Conservation (phyloP, 441 rosid genomes). For the Raphanus hybrid region DNA sequence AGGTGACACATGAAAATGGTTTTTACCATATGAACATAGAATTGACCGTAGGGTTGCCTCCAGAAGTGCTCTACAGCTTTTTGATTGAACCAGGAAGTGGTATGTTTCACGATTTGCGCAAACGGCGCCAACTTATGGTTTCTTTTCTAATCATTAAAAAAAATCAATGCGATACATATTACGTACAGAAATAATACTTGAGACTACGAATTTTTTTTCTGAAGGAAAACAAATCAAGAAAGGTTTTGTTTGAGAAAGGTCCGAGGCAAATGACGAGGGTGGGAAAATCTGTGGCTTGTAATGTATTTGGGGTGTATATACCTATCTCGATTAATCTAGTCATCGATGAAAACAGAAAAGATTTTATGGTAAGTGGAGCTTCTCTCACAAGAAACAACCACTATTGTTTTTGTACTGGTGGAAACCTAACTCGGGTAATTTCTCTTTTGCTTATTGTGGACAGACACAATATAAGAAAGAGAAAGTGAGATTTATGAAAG, state of each 20-base stretch:
- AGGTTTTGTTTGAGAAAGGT: neutral
- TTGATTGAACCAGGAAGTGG: conserved; percentile 56
- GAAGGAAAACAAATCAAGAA: conserved; percentile 5
- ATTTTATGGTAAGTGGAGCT: conserved; percentile 46
- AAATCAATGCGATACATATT: neutral
- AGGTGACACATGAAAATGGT: conserved; percentile 4
- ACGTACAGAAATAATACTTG: neutral
- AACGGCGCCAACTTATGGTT: neutral
- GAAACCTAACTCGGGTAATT: neutral
- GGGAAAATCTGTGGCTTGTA: conserved; percentile 3
- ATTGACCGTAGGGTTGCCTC: conserved; percentile 63
- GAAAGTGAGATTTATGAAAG: conserved; percentile 69
- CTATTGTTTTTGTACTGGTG: neutral
- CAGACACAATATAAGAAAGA: conserved; percentile 63
- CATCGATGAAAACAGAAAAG: neutral
- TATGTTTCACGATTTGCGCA: neutral
- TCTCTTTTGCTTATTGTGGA: neutral
- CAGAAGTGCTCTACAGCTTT: conserved; percentile 50
- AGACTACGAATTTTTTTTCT: neutral
- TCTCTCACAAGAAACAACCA: neutral
- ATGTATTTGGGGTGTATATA: neutral
- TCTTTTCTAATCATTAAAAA: neutral
- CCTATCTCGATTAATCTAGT: neutral
- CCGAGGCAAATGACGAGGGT: neutral
- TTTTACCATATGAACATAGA: conserved; percentile 46